A percentile compares a stretch with the other conserved stretches of the same genome.
These are phyloP conservation scores for Eimeria zaria DNA, from an alignment of 169 alveolate species.

Conservation along the genomic window DNA sequence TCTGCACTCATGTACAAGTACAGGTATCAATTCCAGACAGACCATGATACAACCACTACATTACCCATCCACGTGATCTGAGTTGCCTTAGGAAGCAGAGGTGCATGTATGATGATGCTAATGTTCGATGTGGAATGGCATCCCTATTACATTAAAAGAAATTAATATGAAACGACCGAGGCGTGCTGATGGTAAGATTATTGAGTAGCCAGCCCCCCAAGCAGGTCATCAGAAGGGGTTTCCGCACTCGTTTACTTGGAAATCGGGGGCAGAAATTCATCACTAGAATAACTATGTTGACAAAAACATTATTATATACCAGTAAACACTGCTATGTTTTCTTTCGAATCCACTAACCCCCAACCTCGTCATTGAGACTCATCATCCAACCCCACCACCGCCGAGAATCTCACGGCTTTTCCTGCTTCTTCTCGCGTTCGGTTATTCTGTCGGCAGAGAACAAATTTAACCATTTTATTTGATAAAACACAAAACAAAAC, in stretches of 20 bases:
- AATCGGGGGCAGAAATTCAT: background rate
- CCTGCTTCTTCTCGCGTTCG: background rate
- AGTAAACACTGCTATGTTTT: background rate
- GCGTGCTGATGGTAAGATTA: too few relatives aligned
- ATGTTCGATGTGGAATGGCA: too few relatives aligned
- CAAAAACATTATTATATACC: background rate
- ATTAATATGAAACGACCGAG: too few relatives aligned
- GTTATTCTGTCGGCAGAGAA: background rate
- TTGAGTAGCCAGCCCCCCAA: background rate
- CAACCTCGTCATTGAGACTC: background rate
- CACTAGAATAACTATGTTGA: background rate
- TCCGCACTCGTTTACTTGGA: background rate
- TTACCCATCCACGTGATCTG: too few relatives aligned
- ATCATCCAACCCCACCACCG: slow-evolving; percentile 2
- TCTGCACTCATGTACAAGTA: background rate
- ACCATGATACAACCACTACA: background rate
- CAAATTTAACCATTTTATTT: background rate
- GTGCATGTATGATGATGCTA: too few relatives aligned
- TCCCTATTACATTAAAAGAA: too few relatives aligned
- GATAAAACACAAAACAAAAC: background rate
- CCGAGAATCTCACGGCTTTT: background rate
- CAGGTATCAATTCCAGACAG: background rate
- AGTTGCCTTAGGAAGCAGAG: too few relatives aligned
- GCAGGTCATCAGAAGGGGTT: background rate
- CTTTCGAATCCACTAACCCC: background rate